phyloP scores from a whole-genome alignment of 106 monocot genomes.

The Cymbidium sinense region DNA sequence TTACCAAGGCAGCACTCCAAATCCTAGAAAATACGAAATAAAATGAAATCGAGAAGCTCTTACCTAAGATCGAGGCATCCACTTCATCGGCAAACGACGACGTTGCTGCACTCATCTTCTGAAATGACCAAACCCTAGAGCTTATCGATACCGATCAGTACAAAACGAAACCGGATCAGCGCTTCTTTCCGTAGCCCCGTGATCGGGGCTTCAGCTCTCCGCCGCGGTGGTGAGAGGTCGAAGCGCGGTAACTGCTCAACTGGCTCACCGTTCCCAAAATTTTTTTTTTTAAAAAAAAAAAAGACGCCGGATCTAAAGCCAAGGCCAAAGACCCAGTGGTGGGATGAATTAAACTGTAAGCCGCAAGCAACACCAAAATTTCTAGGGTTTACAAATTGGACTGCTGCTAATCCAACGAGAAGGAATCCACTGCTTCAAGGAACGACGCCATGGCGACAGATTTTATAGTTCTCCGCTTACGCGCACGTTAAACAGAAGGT shows the following conservation, averaged over 20 bases:
- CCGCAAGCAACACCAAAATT: neutral
- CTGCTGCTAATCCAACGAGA: neutral
- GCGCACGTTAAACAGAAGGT: slow-evolving; percentile 1
- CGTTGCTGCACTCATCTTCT: neutral
- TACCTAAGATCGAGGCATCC: neutral
- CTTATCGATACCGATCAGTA: neutral
- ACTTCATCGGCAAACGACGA: neutral
- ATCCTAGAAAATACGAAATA: neutral
- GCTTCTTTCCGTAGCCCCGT: no score
- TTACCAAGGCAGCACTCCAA: neutral
- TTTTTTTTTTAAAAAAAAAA: no score
- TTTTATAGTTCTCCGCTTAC: neutral
- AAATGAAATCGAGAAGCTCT: neutral
- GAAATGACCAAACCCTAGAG: neutral
- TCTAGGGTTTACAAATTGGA: neutral
- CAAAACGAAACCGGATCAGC: neutral
- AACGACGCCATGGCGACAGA: neutral
- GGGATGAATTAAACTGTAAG: neutral
- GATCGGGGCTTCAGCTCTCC: no score
- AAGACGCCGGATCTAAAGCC: neutral
- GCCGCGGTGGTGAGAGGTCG: no score
- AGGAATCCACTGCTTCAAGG: neutral
- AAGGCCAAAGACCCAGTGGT: neutral
- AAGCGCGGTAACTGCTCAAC: no score
- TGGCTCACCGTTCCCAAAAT: no score